phyloP scores from a whole-genome alignment of 805 yeast species.

The Candida takata region DNA sequence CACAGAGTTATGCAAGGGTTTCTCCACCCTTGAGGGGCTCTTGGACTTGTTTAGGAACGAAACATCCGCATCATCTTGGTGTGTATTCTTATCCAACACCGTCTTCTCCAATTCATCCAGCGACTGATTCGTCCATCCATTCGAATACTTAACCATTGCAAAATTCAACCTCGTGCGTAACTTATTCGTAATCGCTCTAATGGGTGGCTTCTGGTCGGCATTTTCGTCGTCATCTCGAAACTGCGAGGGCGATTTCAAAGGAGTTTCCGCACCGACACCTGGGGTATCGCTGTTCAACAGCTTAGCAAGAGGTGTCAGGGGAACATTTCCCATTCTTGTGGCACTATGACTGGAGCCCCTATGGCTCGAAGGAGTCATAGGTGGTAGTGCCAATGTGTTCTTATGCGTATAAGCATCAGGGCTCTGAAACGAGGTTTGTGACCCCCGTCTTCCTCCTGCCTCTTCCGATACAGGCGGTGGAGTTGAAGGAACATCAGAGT shows the following conservation, averaged over 20 bases:
- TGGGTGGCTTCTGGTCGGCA: slow-evolving; percentile 28
- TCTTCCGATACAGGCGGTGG: slow-evolving; percentile 12
- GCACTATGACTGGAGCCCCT: not conserved
- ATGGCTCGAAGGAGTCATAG: slow-evolving; percentile 18
- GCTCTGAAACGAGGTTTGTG: slow-evolving; percentile 9
- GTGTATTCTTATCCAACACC: slow-evolving; percentile 5
- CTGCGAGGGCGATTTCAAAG: slow-evolving; percentile 23
- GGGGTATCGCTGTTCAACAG: not conserved
- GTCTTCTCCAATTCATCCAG: slow-evolving; percentile 23
- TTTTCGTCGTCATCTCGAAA: slow-evolving; percentile 9
- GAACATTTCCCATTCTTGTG: slow-evolving; percentile 18
- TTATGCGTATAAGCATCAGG: slow-evolving; percentile 16
- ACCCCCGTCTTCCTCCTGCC: too few species aligned
- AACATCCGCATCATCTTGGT: not conserved
- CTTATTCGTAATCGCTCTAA: slow-evolving; percentile 33
- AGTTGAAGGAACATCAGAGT: slow-evolving; percentile 13
- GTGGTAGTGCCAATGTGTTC: slow-evolving; percentile 11
- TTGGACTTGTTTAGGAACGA: not conserved
- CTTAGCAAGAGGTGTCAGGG: slow-evolving; percentile 16
- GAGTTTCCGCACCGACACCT: slow-evolving; percentile 16
- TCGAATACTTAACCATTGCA: slow-evolving; percentile 33
- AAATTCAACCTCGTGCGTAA: slow-evolving; percentile 34
- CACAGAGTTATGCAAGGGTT: slow-evolving; percentile 3
- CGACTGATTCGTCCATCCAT: slow-evolving; percentile 25
- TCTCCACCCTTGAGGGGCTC: slow-evolving; percentile 10